A percentile compares a stretch with the other conserved stretches of the same genome.
phyloP scores from a whole-genome alignment of 164 flowering plant species.

The Vitis vinifera region DNA sequence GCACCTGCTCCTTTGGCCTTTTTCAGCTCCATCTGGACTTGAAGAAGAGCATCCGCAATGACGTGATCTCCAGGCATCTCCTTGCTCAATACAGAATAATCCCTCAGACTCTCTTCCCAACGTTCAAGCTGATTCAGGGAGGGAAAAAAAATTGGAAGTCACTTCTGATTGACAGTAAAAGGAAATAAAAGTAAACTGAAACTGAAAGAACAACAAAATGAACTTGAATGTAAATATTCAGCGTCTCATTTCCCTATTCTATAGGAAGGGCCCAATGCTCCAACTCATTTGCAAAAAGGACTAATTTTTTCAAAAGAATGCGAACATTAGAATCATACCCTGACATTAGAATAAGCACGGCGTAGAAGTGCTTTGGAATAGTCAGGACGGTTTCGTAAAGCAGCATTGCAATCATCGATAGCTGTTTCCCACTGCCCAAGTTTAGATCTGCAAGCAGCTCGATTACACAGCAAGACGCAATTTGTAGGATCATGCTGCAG shows the following conservation, averaged over 20 bases:
- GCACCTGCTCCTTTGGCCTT: constrained; percentile 1
- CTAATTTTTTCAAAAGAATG: background rate
- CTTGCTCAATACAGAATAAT: constrained; percentile 11
- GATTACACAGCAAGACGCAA: background rate
- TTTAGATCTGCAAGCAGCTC: constrained; percentile 3
- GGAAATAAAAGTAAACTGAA: background rate
- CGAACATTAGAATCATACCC: background rate
- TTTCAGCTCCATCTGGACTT: constrained; percentile 14
- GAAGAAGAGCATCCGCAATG: constrained; percentile 16
- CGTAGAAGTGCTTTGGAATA: background rate
- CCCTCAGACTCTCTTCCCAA: constrained; percentile 18
- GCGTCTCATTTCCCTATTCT: too few relatives aligned
- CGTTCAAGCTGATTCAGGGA: constrained; percentile 17
- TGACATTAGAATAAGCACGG: background rate
- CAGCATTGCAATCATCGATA: constrained; percentile 1
- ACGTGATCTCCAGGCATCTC: constrained; percentile 16
- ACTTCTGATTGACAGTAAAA: background rate
- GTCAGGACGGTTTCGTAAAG: background rate
- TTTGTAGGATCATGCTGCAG: background rate
- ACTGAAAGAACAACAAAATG: too few relatives aligned
- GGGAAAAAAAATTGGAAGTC: background rate
- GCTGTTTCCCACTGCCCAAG: background rate
- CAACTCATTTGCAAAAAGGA: too few relatives aligned
- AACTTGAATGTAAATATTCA: too few relatives aligned
- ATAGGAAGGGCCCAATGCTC: too few relatives aligned